Evolutionary conservation across 2,329 filamentous ascomycete species (phyloP).

Genomic region (Ophiosphaerella herpotricha): DNA sequence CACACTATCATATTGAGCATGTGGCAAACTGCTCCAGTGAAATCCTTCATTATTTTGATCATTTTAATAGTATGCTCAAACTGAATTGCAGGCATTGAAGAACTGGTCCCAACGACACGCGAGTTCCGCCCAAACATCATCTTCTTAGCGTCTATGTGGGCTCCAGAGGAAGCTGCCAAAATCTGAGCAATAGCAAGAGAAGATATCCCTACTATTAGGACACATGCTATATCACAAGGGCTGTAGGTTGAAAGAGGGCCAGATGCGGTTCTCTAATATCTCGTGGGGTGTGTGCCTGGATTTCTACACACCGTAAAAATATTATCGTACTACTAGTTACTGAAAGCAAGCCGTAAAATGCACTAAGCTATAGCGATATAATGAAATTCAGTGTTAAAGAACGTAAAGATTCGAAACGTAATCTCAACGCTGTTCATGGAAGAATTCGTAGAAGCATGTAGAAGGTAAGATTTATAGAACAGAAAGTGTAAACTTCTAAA

Average conservation of each 20-base stretch:
- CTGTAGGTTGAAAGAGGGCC: conserved; percentile 59
- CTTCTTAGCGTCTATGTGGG: conserved; percentile 68
- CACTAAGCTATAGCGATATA: too few relatives aligned
- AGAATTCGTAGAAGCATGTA: too few relatives aligned
- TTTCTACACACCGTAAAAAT: conserved; percentile 23
- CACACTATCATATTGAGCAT: conserved; percentile 66
- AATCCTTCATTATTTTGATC: conserved; percentile 18
- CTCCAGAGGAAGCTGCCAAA: conserved; percentile 53
- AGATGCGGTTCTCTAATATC: conserved; percentile 60
- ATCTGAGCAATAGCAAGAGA: conserved; percentile 53
- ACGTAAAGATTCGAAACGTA: too few relatives aligned
- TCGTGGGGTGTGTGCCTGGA: conserved; percentile 50
- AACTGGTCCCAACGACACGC: conserved; percentile 60
- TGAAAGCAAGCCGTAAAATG: too few relatives aligned
- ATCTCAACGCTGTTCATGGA: too few relatives aligned
- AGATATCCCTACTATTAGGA: conserved; percentile 55
- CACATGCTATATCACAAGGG: conserved; percentile 59
- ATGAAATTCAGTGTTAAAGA: too few relatives aligned
- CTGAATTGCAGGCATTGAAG: conserved; percentile 54
- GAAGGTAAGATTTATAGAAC: too few relatives aligned
- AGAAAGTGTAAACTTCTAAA: too few relatives aligned
- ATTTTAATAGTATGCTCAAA: not conserved
- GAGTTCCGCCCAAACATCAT: conserved; percentile 59
- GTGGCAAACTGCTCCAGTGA: conserved; percentile 66
- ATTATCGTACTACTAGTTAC: too few relatives aligned